Evolutionary conservation across 192 early-diverging fungal genomes (phyloP).

Genomic region (Glomus cerebriforme): DNA sequence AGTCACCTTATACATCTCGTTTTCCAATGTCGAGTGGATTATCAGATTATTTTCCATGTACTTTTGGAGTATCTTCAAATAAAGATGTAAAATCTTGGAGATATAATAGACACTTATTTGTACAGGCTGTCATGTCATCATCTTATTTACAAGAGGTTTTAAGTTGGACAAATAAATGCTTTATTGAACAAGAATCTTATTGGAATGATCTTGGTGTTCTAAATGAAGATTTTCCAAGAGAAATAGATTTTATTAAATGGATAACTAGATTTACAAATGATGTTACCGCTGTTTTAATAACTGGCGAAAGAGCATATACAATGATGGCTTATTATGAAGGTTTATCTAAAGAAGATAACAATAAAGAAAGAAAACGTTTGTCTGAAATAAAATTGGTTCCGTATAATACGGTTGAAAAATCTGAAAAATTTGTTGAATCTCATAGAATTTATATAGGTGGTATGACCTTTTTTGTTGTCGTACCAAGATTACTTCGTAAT

Average conservation of each 20-base stretch:
- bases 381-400: too few species aligned
- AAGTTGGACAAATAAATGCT: neutral
- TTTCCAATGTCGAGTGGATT: neutral
- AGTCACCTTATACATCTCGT: neutral
- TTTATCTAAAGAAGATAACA: neutral
- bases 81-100: neutral
- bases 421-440: too few species aligned
- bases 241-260: too few species aligned
- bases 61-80: neutral
- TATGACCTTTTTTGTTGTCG: too few species aligned
- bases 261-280: neutral
- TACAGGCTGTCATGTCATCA: neutral
- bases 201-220: too few species aligned
- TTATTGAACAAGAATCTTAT: too few species aligned
- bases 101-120: constrained; percentile 6
- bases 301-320: neutral
- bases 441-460: too few species aligned
- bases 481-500: too few species aligned
- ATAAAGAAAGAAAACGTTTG: neutral
- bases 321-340: neutral
- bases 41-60: neutral
- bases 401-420: too few species aligned
- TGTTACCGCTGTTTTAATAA: neutral
- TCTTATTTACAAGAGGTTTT: neutral
- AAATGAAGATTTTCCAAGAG: too few species aligned